Evolutionary conservation across 2,329 filamentous ascomycete genomes (phyloP).

Genomic region (Hypoxylon sp.): DNA sequence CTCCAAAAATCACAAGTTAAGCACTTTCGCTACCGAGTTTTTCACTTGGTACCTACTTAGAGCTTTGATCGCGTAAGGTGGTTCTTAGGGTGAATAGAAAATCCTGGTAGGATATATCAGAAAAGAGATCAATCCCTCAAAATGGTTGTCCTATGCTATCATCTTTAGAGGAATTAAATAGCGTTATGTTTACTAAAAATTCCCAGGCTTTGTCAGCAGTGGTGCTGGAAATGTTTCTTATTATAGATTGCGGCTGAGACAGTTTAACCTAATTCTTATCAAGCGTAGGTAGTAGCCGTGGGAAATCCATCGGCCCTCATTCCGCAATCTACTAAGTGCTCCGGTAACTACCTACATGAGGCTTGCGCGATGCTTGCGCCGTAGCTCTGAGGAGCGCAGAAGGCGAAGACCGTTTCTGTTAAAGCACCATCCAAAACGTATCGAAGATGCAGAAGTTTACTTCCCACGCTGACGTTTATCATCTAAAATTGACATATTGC

Average conservation of each 20-base stretch:
- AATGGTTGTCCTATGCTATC: not conserved
- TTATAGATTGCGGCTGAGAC: slow-evolving; percentile 38
- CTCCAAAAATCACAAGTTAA: not conserved
- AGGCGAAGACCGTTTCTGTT: not conserved
- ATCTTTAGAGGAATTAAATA: not conserved
- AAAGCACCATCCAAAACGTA: slow-evolving; percentile 3
- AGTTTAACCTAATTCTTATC: slow-evolving; percentile 14
- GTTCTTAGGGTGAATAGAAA: too few relatives aligned
- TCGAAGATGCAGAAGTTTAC: not conserved
- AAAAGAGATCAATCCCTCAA: not conserved
- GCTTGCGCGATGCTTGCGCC: not conserved
- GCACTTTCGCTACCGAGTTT: not conserved
- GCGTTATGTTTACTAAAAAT: not conserved
- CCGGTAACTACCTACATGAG: not conserved
- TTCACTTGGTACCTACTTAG: not conserved
- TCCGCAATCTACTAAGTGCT: not conserved
- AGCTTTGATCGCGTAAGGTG: too few relatives aligned
- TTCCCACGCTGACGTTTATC: slow-evolving; percentile 1
- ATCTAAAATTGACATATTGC: not conserved
- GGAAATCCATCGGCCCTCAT: not conserved
- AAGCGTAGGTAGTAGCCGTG: not conserved
- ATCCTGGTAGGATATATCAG: not conserved
- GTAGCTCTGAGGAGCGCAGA: not conserved
- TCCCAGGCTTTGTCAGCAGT: slow-evolving; percentile 8
- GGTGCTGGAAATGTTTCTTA: slow-evolving; percentile 29